Conservation (phyloP, 2,329 filamentous ascomycete genomes). For the Aureobasidium pullulans region DNA sequence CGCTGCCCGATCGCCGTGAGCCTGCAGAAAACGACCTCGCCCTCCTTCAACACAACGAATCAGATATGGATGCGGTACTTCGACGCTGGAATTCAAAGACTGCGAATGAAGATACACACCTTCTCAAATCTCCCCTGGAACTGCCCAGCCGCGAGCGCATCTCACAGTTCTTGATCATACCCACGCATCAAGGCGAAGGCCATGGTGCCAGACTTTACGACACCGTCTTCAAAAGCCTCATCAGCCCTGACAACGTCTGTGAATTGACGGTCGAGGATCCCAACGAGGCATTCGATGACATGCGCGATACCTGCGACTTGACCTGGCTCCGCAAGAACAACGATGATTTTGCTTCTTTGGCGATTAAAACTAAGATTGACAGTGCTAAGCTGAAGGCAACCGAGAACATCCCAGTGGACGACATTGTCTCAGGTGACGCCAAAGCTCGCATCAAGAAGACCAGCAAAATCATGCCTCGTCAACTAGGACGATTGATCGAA, state of each 20-base stretch:
- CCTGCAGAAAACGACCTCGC: slow-evolving; percentile 26
- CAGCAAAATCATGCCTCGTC: slow-evolving; percentile 67
- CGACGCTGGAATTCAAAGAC: slow-evolving; percentile 10
- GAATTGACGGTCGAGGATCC: slow-evolving; percentile 94
- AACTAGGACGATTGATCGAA: slow-evolving; percentile 67
- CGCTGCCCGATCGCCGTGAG: slow-evolving; percentile 25
- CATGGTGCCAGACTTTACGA: slow-evolving; percentile 76
- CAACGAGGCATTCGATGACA: slow-evolving; percentile 74
- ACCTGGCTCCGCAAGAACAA: slow-evolving; percentile 50
- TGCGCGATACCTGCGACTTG: slow-evolving; percentile 70
- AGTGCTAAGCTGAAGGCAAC: slow-evolving; percentile 45
- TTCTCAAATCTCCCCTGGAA: slow-evolving; percentile 35
- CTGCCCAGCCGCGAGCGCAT: slow-evolving; percentile 75
- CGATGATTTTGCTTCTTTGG: slow-evolving; percentile 24
- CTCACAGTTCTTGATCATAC: slow-evolving; percentile 87
- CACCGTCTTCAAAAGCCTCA: slow-evolving; percentile 65
- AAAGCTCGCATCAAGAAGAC: slow-evolving; percentile 52
- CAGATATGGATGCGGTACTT: slow-evolving; percentile 15
- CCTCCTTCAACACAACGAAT: slow-evolving; percentile 23
- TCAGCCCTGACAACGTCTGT: slow-evolving; percentile 55
- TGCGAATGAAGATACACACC: not conserved
- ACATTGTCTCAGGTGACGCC: slow-evolving; percentile 50
- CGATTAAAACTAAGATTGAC: slow-evolving; percentile 45
- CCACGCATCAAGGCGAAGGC: slow-evolving; percentile 74
- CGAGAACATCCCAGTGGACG: slow-evolving; percentile 44